A percentile compares a stretch with the other conserved stretches of the same genome.
These are phyloP conservation scores for Penicillium waksmanii DNA, from an alignment of 495 filamentous ascomycete genomes.

Conservation along the genomic window DNA sequence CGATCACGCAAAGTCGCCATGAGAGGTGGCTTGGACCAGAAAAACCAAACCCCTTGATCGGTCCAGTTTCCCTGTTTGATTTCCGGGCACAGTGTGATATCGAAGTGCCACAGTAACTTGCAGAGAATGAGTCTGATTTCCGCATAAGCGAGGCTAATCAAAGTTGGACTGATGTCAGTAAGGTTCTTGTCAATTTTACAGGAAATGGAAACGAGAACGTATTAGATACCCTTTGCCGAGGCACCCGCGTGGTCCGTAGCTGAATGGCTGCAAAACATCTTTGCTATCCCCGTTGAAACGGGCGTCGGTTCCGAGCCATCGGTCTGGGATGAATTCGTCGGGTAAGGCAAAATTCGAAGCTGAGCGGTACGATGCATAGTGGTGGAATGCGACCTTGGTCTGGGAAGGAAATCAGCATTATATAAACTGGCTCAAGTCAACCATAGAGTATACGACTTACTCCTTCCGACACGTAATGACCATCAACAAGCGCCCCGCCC, in stretches of 20 bases:
- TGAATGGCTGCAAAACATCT: conserved; percentile 47
- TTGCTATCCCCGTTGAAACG: conserved; percentile 38
- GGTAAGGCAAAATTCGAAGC: conserved; percentile 40
- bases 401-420: conserved; percentile 8
- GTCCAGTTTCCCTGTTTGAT: conserved; percentile 5
- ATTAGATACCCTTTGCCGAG: conserved; percentile 45
- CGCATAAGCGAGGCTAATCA: conserved; percentile 53
- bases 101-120: conserved; percentile 57
- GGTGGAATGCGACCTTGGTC: conserved; percentile 38
- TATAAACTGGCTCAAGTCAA: too few species aligned
- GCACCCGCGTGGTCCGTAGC: conserved; percentile 45
- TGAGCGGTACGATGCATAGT: conserved; percentile 44
- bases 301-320: conserved; percentile 44
- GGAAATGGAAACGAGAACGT: not conserved
- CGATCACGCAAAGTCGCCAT: conserved; percentile 5
- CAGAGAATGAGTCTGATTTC: conserved; percentile 58
- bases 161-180: not conserved
- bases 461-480: conserved; percentile 35
- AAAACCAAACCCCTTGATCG: conserved; percentile 9
- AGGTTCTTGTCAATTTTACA: too few species aligned
- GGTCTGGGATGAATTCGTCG: conserved; percentile 45
- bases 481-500: conserved; percentile 35
- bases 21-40: conserved; percentile 10
- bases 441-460: conserved; percentile 10
- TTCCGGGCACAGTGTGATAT: conserved; percentile 23